phyloP scores from a whole-genome alignment of 2,329 filamentous ascomycete species.

The Ophiostoma triangulosporum region DNA sequence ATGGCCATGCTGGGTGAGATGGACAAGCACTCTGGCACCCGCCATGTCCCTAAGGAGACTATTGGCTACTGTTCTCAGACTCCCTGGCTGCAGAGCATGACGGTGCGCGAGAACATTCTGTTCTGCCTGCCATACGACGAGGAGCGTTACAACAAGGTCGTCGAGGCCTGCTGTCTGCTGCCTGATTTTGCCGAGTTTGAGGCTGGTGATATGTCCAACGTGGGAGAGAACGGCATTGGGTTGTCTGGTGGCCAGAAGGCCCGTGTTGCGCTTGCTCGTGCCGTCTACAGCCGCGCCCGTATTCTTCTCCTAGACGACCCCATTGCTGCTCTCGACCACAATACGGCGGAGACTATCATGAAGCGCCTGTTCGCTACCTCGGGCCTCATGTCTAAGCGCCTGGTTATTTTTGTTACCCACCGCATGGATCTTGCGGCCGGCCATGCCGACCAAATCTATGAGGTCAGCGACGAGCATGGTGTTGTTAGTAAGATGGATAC shows the following conservation, averaged over 20 bases:
- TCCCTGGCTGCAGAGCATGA: constrained; percentile 53
- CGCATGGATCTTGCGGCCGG: constrained; percentile 62
- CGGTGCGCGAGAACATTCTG: constrained; percentile 49
- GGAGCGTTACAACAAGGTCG: constrained; percentile 41
- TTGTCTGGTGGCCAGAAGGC: constrained; percentile 52
- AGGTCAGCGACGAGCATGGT: constrained; percentile 46
- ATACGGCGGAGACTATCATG: constrained; percentile 49
- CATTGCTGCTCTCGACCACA: constrained; percentile 48
- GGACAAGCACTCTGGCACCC: constrained; percentile 45
- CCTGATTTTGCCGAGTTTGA: constrained; percentile 43
- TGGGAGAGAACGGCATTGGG: constrained; percentile 50
- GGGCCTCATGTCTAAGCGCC: constrained; percentile 38
- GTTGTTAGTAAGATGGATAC: constrained; percentile 21
- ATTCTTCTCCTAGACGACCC: constrained; percentile 50
- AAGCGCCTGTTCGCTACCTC: constrained; percentile 35
- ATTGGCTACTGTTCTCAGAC: constrained; percentile 46
- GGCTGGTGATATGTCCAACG: constrained; percentile 42
- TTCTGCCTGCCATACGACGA: constrained; percentile 44
- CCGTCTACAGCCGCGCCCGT: constrained; percentile 43
- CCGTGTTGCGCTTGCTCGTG: constrained; percentile 47
- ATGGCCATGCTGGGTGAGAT: constrained; percentile 49
- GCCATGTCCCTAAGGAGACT: constrained; percentile 33
- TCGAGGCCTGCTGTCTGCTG: constrained; percentile 46
- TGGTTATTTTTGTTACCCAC: constrained; percentile 69
- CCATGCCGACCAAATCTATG: constrained; percentile 61